Evolutionary conservation across 345 rosid species (phyloP), one percentile per base, ranked within the genome.

Genomic region (Eucalyptus curtisii): DNA sequence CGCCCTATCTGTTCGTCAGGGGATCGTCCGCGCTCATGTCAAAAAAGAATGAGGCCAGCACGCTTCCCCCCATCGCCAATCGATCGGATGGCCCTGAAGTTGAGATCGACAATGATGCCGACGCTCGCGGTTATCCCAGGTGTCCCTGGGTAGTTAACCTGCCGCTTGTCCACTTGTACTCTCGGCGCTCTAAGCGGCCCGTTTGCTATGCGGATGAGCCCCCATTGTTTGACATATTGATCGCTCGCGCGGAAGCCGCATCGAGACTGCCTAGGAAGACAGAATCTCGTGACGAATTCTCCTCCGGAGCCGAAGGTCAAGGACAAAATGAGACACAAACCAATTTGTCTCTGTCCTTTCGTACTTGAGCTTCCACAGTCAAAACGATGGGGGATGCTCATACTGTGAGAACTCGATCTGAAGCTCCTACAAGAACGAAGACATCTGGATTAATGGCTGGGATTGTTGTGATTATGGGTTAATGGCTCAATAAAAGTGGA

Each of bases 41-140:
- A 37, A 97, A 95, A 92, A 96, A 96, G 91, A 92, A 95, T 50
- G 94, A 95, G 88, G 96, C 97, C 55, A 96, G 96, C 86, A 95
- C 93, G 92, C 94, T 97, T 68, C 90, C 86, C 80, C 42, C 31
- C n/a, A 7, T 71, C 42, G 27, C 88, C n/a, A 7, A 48, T 87
- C 76, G 27, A 10, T 13, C 82, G 19, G 42, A 59, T 19, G 87
- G 61, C 9, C 49, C 66, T n/a, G 17, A 82, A 25, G 33, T 47
- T 10, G 86, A 85, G 53, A 48, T 27, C 55, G 37, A 48, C 24
- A 7, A 49, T 31, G 55, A 57, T 31, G 31, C 42, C 37, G 40
- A 44, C 53, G 24, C 53, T 40, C 47, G 31, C 9, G 61, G 20
- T 16, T 24, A 42, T 27, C 42, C 27, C 71, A 24, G 55, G 48